Base-by-base conservation (phyloP, 2,329 filamentous ascomycete species). In the Chaetomium olivaceum region DNA sequence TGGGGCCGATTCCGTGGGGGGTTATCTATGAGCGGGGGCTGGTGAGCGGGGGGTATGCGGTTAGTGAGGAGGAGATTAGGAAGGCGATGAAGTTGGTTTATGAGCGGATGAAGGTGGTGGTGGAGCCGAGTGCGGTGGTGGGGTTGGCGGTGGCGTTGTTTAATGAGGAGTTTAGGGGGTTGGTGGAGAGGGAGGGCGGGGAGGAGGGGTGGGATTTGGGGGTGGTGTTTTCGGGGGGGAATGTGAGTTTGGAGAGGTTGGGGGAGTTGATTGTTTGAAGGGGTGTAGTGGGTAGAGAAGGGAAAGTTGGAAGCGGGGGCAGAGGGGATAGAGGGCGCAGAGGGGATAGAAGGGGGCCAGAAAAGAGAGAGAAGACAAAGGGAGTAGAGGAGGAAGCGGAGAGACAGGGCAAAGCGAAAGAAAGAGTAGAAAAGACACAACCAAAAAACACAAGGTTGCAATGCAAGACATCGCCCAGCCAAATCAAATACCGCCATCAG, bases 91-190 rank as follows among this genome's bases (percentile, higher is more conserved):
- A 85, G 67, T 77, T 98, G 68, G 89, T 96, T 39, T 80, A 93
- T 68, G 94, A 98, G 84, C 81, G 93, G 65, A 87, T 95, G 83
- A 97, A 98, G 85, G 80, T 96, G 56, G 87, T 97, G 25, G 88
- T 97, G 14, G 94, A 98, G 82, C 94, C 94, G 25, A 93, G 90
- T 77, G 87, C 91, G 0, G 92, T 89, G 2, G 93, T 97, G n/a
- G 87, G 88, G 1, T 77, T 98, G 66, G 95, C 94, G 0, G 91
- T 91, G 8, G 89, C 88, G 61, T 79, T 98, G 70, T 97, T 87
- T 70, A 90, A 97, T 75, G 91, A 96, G 77, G 91, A 93, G 4
- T 97, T 97, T 68, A 81, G 92, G 65, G 76, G 74, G 14, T 77
- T 89, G 77, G 90, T 93, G 11, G 87, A 92, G 79, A 77, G 73